Conservation (phyloP, 306 rosid genomes). For the Prunus persica region DNA sequence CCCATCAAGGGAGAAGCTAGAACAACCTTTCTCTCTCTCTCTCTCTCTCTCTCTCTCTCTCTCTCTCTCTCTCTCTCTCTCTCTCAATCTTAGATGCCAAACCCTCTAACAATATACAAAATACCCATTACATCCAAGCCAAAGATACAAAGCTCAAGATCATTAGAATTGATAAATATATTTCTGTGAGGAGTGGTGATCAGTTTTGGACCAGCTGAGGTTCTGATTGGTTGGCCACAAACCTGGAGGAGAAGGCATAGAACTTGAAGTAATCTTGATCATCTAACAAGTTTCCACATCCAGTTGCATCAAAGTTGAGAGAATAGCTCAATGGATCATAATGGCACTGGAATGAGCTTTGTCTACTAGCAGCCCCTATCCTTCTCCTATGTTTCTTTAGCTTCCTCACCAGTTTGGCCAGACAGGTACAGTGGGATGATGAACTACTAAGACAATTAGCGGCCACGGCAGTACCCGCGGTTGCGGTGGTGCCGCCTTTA, state of each 20-base stretch:
- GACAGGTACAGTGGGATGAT: constrained; percentile 21
- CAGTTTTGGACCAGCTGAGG: constrained; percentile 28
- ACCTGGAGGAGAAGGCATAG: constrained; percentile 77
- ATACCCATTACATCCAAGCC: neutral
- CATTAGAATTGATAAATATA: neutral
- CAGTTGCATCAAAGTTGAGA: constrained; percentile 69
- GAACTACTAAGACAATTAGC: neutral
- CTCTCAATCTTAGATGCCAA: constrained; percentile 1
- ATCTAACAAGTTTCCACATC: constrained; percentile 55
- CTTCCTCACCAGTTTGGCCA: constrained; percentile 53
- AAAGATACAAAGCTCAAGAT: neutral
- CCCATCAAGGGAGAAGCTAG: neutral
- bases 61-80: constrained; percentile 2
- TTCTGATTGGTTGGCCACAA: constrained; percentile 51
- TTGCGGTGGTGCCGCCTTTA: constrained; percentile 5
- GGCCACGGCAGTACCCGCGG: neutral
- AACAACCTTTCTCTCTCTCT: neutral
- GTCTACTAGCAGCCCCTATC: constrained; percentile 24
- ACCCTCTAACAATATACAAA: constrained; percentile 6
- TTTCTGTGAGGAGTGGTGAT: constrained; percentile 26
- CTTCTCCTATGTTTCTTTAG: constrained; percentile 41
- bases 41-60: constrained; percentile 2
- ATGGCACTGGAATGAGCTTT: constrained; percentile 50
- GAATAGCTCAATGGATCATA: constrained; percentile 85
- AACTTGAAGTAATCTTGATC: constrained; percentile 64